Evolutionary conservation across 1,284 basidiomycete species (phyloP), one percentile per base, ranked within the genome.

Genomic region (Papiliotrema terrestris): DNA sequence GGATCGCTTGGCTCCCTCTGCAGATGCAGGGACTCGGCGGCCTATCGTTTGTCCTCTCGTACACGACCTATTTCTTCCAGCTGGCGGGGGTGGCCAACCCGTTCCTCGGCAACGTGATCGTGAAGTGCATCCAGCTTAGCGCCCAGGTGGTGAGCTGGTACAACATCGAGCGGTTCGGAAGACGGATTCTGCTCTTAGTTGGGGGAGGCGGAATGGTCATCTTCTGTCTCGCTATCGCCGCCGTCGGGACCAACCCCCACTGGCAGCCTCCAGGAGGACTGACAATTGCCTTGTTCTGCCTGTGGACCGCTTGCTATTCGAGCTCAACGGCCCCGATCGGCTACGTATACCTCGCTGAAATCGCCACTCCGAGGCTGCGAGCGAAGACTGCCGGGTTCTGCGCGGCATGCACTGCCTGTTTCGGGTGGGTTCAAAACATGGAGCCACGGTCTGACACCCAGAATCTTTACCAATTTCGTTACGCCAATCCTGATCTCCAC

Each of bases 101-200:
- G 8, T 71, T 83, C 36, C 75, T 83, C 39, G 83, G 79, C 54
- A 78, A 83, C 11, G 80, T 83, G 36, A 80, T 80, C 32, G 80
- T 83, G 51, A 80, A 32, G 29, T 32, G 29, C 11, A 32, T 32
- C 11, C 29, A 32, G 29, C 29, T 32, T 11, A 32, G 29, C 9
- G 83, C 82, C 32, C 83, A 83, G 3, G 77, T 86, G 52, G 80
- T 82, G 15, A 80, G 83, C 0, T 82, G 84, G 72, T 78, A 83
- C 58, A 76, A 80, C 47, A 79, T 86, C 52, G 84, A 85, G 67
- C 76, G 63, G 11, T 80, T 80, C 69, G 84, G 84, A 22, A 75
- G 84, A 17, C 77, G 81, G 25, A 60, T 64, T 23, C 81, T 83
- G 57, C 76, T 85, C 32, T 75, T 85, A 39, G 52, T 75, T 20